These are phyloP conservation scores for Trametes villosa DNA, from an alignment of 768 basidiomycete genomes.

Conservation along the genomic window DNA sequence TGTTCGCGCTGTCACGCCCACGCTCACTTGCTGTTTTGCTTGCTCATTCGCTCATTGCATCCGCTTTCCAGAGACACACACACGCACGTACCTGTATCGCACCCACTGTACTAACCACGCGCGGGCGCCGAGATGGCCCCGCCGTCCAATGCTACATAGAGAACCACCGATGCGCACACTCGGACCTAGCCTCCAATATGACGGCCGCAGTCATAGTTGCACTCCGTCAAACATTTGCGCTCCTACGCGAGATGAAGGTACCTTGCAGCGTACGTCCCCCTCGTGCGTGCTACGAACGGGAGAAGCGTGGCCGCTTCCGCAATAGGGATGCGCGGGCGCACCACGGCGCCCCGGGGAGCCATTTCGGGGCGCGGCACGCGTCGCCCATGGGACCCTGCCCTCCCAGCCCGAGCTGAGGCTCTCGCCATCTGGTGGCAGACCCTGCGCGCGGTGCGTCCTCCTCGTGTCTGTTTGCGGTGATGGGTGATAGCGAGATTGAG, in stretches of 20 bases:
- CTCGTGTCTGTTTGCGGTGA: background rate
- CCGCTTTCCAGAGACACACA: background rate
- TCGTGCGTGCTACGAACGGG: constrained; percentile 11
- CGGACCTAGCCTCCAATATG: too few species aligned
- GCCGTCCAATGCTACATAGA: too few species aligned
- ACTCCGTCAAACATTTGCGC: background rate
- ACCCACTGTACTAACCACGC: background rate
- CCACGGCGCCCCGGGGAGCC: background rate
- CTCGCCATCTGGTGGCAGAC: background rate
- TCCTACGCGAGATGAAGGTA: constrained; percentile 11
- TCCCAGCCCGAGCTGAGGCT: too few species aligned
- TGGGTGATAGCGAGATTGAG: background rate
- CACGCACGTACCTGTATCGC: background rate
- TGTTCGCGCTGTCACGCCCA: background rate
- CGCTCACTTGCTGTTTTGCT: background rate
- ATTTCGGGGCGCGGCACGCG: background rate
- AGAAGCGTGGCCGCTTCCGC: constrained; percentile 14
- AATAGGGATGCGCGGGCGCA: background rate
- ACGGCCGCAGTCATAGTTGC: constrained; percentile 20
- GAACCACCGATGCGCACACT: too few species aligned
- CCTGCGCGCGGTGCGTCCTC: background rate
- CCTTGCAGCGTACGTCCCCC: constrained; percentile 9
- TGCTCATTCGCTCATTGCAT: background rate
- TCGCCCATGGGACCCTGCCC: background rate
- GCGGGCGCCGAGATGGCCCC: background rate